phyloP scores from a whole-genome alignment of 352 stramenopile genomes.

The Pelagophyceae sp. region DNA sequence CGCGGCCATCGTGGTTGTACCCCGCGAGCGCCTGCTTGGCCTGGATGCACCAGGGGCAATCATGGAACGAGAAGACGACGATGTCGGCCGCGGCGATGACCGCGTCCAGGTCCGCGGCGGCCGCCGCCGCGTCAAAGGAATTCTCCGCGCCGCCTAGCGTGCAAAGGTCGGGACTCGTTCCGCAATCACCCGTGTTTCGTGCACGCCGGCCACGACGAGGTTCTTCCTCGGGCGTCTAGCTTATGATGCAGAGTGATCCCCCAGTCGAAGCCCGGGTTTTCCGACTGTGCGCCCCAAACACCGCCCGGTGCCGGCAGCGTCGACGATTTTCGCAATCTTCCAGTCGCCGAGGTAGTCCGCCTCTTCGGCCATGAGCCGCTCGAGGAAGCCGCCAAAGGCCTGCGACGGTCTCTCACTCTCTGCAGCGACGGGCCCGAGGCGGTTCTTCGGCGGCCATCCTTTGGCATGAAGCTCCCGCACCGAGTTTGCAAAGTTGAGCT shows the following conservation, averaged over 20 bases:
- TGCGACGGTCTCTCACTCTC: no score
- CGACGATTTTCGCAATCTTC: slow-evolving; percentile 31
- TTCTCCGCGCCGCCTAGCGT: no score
- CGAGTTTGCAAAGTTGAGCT: slow-evolving; percentile 24
- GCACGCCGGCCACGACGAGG: no score
- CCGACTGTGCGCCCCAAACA: no score
- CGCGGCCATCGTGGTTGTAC: slow-evolving; percentile 18
- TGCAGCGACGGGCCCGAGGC: no score
- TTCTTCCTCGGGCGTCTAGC: no score
- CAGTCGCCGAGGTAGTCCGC: slow-evolving; percentile 23
- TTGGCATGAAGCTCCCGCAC: no score
- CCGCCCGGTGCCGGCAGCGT: slow-evolving; percentile 25
- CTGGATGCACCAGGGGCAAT: slow-evolving; percentile 28
- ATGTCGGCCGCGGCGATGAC: not conserved
- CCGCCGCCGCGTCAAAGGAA: slow-evolving; percentile 18
- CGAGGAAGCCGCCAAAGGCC: slow-evolving; percentile 10
- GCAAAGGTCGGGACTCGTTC: no score
- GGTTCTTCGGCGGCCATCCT: no score
- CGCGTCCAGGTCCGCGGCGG: not conserved
- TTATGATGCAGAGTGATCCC: no score
- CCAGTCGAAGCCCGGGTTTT: no score
- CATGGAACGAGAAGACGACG: slow-evolving; percentile 26
- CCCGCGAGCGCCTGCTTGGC: slow-evolving; percentile 22
- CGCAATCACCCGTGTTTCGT: no score
- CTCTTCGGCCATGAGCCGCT: slow-evolving; percentile 22